Evolutionary conservation across 1,139 yeast genomes (phyloP).

Genomic region (Zygosaccharomyces sapae): DNA sequence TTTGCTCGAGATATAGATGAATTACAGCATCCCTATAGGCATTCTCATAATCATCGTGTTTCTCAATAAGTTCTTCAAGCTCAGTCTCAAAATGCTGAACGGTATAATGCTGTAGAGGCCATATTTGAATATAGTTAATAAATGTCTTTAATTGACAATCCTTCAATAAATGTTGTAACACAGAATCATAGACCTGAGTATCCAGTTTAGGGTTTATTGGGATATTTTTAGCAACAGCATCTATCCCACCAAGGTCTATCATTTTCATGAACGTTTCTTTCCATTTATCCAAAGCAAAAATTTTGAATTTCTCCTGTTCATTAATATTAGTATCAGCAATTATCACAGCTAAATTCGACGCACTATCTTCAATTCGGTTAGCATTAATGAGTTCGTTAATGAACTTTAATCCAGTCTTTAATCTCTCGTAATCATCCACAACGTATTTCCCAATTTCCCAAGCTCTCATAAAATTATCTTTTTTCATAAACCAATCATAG

Average conservation of each 20-base stretch:
- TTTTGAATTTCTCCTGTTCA: conserved; percentile 37
- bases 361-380: conserved; percentile 57
- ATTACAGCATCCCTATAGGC: conserved; percentile 50
- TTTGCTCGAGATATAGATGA: conserved; percentile 51
- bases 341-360: conserved; percentile 41
- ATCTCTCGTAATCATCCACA: conserved; percentile 47
- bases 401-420: conserved; percentile 60
- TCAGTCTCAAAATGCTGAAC: conserved; percentile 42
- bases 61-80: conserved; percentile 43
- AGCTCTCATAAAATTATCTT: conserved; percentile 56
- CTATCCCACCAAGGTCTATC: conserved; percentile 46
- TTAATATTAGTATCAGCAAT: conserved; percentile 28
- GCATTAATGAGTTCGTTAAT: conserved; percentile 51
- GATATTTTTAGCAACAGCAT: conserved; percentile 47
- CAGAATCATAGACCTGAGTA: conserved; percentile 45
- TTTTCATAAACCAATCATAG: conserved; percentile 65
- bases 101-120: conserved; percentile 62
- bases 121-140: conserved; percentile 43
- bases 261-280: conserved; percentile 58
- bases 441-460: conserved; percentile 70
- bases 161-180: conserved; percentile 50
- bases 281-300: conserved; percentile 54
- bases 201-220: conserved; percentile 46
- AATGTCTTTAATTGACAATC: conserved; percentile 38
- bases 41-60: conserved; percentile 23